Base-by-base conservation (phyloP, 2,329 filamentous ascomycete species). In the Bipolaris cookei region DNA sequence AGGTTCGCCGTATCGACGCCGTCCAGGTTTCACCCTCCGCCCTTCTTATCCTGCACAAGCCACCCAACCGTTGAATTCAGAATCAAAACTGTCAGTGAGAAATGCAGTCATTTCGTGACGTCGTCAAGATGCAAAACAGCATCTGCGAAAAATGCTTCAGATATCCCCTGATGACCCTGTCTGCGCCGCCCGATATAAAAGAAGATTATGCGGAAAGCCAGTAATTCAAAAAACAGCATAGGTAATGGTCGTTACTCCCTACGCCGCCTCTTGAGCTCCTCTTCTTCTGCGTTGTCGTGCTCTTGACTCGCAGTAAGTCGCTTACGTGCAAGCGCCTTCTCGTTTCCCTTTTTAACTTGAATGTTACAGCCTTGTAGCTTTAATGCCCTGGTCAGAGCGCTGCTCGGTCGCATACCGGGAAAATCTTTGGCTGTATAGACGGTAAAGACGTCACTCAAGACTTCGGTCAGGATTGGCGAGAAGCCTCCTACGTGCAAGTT, bases 371-470 rank as follows among this genome's bases (percentile, higher is more conserved):
- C 91, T 76, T 94, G 91, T 67, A 90, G 83, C 74, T 91, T 91
- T 55, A 95, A 79, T 30, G 84, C 82, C 73, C 90, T 90, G 1
- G 91, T 91, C 35, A 95, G 77, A 16, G 84, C 81, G 23, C 89
- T 92, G 73, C 89, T 92, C 1, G 90, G 87, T 55, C 88, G 83
- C 90, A 95, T 95, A 5, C 91, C 91, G 0, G 90, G 90, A 58
- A 95, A 95, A 70, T 94, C 90, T 72, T 94, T 95, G 41, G 91
- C 91, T 41, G 89, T 92, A 74, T 89, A 93, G 6, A 93, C 90
- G 11, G 85, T 87, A 70, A 95, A 93, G n/a, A 87, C 79, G 14
- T 90, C 86, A 69, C 87, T 91, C 77, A 87, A 83, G 14, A 81
- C 77, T 56, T 79, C 79, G 6, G 81, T 81, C n/a, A 83, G 77